Percentiles rank a stretch among this genome's conserved stretches.
Evolutionary conservation across 2,329 filamentous ascomycete species (phyloP).

Genomic region (Trichoderma brevicompactum): DNA sequence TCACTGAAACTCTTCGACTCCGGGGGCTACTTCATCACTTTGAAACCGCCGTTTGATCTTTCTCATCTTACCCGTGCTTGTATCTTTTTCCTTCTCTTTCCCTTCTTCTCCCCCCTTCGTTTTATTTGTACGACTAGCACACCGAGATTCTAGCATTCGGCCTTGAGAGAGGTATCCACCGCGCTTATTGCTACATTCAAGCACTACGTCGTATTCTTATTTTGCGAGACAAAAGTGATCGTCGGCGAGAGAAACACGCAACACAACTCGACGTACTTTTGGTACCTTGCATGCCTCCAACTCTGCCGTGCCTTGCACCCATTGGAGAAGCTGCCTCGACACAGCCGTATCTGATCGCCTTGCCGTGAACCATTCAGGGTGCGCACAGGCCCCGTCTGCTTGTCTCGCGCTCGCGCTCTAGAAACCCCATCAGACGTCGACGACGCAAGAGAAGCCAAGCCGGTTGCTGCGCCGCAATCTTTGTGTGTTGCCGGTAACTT

Average conservation of each 20-base stretch:
- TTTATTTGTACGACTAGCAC: neutral
- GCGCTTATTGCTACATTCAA: no score
- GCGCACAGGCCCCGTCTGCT: constrained; percentile 25
- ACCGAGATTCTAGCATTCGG: no score
- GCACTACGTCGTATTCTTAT: no score
- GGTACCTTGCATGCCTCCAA: constrained; percentile 22
- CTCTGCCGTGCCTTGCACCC: neutral
- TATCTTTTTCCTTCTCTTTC: neutral
- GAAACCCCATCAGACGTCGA: constrained; percentile 12
- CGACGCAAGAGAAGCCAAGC: neutral
- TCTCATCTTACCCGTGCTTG: neutral
- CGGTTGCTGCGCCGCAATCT: constrained; percentile 19
- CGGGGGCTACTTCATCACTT: constrained; percentile 5
- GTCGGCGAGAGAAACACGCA: neutral
- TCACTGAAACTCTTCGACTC: constrained; percentile 16
- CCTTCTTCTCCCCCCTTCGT: neutral
- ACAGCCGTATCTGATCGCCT: neutral
- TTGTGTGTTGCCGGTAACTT: neutral
- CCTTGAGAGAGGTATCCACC: no score
- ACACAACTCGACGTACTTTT: neutral
- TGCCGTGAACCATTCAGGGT: neutral
- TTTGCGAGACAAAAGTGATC: neutral
- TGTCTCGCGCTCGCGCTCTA: constrained; percentile 14
- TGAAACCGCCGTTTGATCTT: constrained; percentile 27
- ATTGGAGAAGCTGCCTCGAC: constrained; percentile 10